phyloP scores from a whole-genome alignment of 148 eudicot genomes.

The Limonium bicolor region DNA sequence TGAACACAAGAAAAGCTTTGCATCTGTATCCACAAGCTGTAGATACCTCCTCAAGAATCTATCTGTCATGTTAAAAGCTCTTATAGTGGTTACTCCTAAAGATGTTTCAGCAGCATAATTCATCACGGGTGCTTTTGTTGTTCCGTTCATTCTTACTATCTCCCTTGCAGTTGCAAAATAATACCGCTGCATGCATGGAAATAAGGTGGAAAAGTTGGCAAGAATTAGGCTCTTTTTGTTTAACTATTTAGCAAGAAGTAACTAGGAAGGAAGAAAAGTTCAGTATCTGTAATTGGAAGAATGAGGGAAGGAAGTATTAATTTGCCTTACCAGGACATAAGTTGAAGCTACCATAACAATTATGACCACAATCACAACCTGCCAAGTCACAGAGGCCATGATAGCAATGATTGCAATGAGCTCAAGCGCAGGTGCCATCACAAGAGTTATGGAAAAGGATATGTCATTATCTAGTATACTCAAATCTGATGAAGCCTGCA shows the following conservation, averaged over 20 bases:
- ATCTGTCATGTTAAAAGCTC: slow-evolving; percentile 41
- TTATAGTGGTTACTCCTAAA: slow-evolving; percentile 46
- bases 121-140: slow-evolving; percentile 60
- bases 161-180: slow-evolving; percentile 54
- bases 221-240: slow-evolving; percentile 26
- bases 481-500: slow-evolving; percentile 54
- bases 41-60: slow-evolving; percentile 33
- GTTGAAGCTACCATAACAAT: slow-evolving; percentile 25
- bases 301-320: background rate
- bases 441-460: slow-evolving; percentile 20
- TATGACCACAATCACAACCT: slow-evolving; percentile 45
- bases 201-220: background rate
- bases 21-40: slow-evolving; percentile 54
- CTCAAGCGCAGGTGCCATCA: slow-evolving; percentile 21
- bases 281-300: background rate
- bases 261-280: slow-evolving; percentile 7
- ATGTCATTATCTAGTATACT: slow-evolving; percentile 45
- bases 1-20: slow-evolving; percentile 41
- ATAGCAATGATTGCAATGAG: slow-evolving; percentile 19
- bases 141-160: slow-evolving; percentile 59
- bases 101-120: slow-evolving; percentile 51
- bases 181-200: slow-evolving; percentile 19
- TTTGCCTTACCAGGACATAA: slow-evolving; percentile 35
- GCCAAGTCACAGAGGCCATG: slow-evolving; percentile 57
- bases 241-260: slow-evolving; percentile 37